Evolutionary conservation across 2,329 filamentous ascomycete species (phyloP).

Genomic region (Aspergillus bombycis): DNA sequence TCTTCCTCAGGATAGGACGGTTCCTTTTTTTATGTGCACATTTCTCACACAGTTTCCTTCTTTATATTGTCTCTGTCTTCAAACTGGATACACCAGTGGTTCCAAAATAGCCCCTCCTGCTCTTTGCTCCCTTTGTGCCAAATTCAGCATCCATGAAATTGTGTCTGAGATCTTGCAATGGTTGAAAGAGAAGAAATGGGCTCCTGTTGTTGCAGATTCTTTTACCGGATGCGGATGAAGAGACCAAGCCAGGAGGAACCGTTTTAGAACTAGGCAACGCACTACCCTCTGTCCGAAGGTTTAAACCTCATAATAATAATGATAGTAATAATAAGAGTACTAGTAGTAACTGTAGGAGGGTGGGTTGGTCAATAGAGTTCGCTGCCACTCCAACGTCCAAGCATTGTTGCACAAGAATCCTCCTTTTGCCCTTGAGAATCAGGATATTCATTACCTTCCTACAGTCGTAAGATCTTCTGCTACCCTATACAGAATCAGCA

Average conservation of each 20-base stretch:
- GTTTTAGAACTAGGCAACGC: not conserved
- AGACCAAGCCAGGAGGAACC: not conserved
- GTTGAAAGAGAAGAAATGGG: not conserved
- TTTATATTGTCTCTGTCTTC: not conserved
- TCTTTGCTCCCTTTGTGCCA: conserved; percentile 8
- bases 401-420: conserved; percentile 3
- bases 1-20: not conserved
- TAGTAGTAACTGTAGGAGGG: not conserved
- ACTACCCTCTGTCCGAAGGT: not conserved
- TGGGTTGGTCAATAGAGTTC: not conserved
- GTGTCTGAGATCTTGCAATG: not conserved
- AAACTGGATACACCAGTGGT: not conserved
- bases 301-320: not conserved
- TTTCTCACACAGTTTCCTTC: not conserved
- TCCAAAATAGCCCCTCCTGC: not conserved
- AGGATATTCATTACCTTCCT: not conserved
- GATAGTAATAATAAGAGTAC: not conserved
- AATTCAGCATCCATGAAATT: conserved; percentile 1
- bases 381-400: conserved; percentile 1
- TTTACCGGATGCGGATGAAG: not conserved
- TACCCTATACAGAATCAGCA: not conserved
- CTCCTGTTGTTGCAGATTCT: not conserved
- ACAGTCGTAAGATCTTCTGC: not conserved
- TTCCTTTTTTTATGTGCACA: not conserved
- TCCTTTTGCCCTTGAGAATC: not conserved